A percentile compares a stretch with the other conserved stretches of the same genome.
Evolutionary conservation across 2,329 filamentous ascomycete species (phyloP).

Genomic region (Colletotrichum scovillei): DNA sequence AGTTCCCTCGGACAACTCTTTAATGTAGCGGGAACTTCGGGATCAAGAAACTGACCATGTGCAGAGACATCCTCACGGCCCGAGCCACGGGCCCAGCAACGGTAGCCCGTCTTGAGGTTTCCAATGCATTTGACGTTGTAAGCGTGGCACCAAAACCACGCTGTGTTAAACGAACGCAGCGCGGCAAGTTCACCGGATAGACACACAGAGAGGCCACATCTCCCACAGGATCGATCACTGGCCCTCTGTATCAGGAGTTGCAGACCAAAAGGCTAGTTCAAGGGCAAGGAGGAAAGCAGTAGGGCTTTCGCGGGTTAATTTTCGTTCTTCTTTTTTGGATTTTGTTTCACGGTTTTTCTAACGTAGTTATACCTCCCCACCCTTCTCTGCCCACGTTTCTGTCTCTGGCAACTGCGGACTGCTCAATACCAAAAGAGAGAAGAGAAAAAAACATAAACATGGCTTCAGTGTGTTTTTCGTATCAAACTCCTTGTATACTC

Average conservation of each 20-base stretch:
- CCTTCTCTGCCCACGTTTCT: not conserved
- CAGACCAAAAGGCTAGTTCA: not conserved
- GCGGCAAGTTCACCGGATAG: no score
- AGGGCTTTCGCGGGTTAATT: not conserved
- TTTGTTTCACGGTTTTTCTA: not conserved
- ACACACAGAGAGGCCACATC: not conserved
- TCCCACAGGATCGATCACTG: not conserved
- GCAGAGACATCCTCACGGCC: conserved; percentile 23
- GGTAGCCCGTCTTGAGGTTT: not conserved
- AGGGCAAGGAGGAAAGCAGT: not conserved
- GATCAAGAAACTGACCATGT: not conserved
- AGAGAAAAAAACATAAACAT: not conserved
- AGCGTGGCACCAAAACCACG: no score
- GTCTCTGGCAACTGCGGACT: not conserved
- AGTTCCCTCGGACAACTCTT: no score
- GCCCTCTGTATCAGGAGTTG: not conserved
- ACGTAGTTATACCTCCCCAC: conserved; percentile 4
- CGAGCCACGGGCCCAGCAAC: conserved; percentile 15
- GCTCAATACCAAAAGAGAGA: not conserved
- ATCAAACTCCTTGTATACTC: not conserved
- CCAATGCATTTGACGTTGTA: not conserved
- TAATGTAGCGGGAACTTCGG: no score
- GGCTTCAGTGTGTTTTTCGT: not conserved
- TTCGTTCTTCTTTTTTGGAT: not conserved
- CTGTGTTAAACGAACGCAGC: not conserved